Evolutionary conservation across 1,139 yeast genomes (phyloP).

Genomic region (Sugiyamaella japonica): DNA sequence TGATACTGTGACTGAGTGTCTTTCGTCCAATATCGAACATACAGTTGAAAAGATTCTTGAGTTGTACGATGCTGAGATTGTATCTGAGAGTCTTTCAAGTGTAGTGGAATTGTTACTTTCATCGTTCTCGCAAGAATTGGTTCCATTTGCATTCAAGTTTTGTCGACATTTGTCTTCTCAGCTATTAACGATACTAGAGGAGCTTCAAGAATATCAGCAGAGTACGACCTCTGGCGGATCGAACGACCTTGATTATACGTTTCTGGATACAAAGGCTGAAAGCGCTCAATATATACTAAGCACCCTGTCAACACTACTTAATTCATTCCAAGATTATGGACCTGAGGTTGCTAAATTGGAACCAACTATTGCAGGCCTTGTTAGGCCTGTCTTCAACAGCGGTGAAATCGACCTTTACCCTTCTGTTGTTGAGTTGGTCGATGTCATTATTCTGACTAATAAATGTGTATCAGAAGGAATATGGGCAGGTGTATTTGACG

Average conservation of each 20-base stretch:
- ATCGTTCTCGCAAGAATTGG: slow-evolving; percentile 18
- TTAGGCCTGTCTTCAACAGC: slow-evolving; percentile 16
- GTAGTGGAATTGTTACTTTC: slow-evolving; percentile 22
- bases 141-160: slow-evolving; percentile 20
- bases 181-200: slow-evolving; percentile 16
- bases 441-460: slow-evolving; percentile 12
- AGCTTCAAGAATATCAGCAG: slow-evolving; percentile 12
- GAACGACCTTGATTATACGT: slow-evolving; percentile 12
- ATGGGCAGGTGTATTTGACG: slow-evolving; percentile 10
- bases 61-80: slow-evolving; percentile 18
- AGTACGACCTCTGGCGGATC: background rate
- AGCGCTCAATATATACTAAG: slow-evolving; percentile 19
- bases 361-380: slow-evolving; percentile 9
- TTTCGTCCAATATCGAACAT: slow-evolving; percentile 12
- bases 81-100: slow-evolving; percentile 20
- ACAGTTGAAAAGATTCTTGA: slow-evolving; percentile 21
- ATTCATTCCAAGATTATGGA: slow-evolving; percentile 15
- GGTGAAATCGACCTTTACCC: slow-evolving; percentile 18
- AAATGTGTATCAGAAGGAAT: slow-evolving; percentile 9
- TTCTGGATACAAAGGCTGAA: slow-evolving; percentile 18
- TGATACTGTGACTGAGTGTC: slow-evolving; percentile 14
- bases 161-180: slow-evolving; percentile 18
- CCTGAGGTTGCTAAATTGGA: slow-evolving; percentile 14
- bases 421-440: slow-evolving; percentile 14
- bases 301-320: slow-evolving; percentile 20